phyloP scores from a whole-genome alignment of 1,284 basidiomycete species.

The Naganishia cerealis region DNA sequence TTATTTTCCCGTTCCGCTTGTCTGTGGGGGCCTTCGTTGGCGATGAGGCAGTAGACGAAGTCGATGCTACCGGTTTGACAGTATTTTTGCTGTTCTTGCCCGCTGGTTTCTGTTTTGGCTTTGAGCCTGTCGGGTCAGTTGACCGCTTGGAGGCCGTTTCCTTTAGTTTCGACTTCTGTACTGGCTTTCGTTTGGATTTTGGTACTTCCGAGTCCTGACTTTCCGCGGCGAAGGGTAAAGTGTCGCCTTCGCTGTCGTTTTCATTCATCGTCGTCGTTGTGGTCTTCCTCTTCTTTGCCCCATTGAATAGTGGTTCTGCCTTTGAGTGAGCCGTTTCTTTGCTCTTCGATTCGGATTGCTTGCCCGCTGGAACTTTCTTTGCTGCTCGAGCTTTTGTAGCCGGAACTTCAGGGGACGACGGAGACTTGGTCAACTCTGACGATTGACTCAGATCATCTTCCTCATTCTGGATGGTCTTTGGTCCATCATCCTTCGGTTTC shows the following conservation, averaged over 20 bases:
- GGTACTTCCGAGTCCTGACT: not conserved
- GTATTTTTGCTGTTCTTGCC: no score
- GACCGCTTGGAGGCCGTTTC: not conserved
- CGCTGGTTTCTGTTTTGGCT: not conserved
- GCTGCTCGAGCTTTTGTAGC: not conserved
- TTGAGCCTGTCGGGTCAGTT: not conserved
- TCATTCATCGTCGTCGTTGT: not conserved
- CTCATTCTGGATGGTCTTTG: not conserved
- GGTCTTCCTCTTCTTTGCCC: not conserved
- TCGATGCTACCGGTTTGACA: slow-evolving; percentile 5
- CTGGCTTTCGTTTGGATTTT: not conserved
- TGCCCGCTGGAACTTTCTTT: not conserved
- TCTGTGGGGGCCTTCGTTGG: slow-evolving; percentile 1
- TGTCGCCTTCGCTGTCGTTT: not conserved
- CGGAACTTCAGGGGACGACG: not conserved
- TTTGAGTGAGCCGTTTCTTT: not conserved
- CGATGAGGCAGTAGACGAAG: not conserved
- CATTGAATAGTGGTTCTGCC: not conserved
- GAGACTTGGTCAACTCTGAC: not conserved
- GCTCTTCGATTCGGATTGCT: not conserved
- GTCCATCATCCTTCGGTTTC: not conserved
- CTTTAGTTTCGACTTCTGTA: not conserved
- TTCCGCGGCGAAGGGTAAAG: not conserved
- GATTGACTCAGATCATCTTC: slow-evolving; percentile 1
- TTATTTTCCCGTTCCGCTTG: not conserved